Base-by-base conservation (phyloP, 805 yeast species). In the Candida hungchunana region DNA sequence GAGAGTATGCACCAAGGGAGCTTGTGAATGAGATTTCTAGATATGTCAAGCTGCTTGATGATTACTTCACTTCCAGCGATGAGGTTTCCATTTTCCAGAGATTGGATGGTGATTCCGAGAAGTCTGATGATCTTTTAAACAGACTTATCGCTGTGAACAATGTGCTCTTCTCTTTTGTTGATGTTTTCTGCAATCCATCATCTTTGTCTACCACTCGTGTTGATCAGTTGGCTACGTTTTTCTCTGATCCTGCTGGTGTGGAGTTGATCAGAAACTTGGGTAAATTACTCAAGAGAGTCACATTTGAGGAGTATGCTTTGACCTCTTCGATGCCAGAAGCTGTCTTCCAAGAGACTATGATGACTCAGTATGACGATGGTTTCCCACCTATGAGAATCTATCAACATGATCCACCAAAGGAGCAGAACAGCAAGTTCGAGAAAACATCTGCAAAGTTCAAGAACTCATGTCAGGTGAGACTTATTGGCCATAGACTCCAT, bases 381-480 rank as follows among this genome's bases (percentile, higher is more conserved):
- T 35, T 60, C 50, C 69, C 70, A 2, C 69, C 70, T 7, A 36
- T 65, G 12, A 53, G 69, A 29, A 62, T 76, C 7, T 66, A 64
- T 39, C 57, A 67, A 0, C 63, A 62, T 2, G 68, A 70, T 18
- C 76, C 52, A 5, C 33, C 29, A 5, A 50, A 60, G 31, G 46
- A 64, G 25, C 50, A 53, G 18, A 41, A 55, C 31, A 53, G 62
- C 37, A 39, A 38, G 23, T 57, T 64, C 39, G 69, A 67, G 23
- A 69, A 67, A 26, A 71, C 75, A 0, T 66, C 76, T 26, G 73
- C 82, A 1, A 78, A 77, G 46, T 76, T 65, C 58, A 82, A 82
- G 44, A 83, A 82, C 48, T 60, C 81, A 0, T 58, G 74, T 2
- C 77, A 79, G 43, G 53, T 78, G 9, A 66, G 87, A 36, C 66